A percentile compares a stretch with the other conserved stretches of the same genome.
phyloP scores from a whole-genome alignment of 345 rosid species.

The Camelina laxa region DNA sequence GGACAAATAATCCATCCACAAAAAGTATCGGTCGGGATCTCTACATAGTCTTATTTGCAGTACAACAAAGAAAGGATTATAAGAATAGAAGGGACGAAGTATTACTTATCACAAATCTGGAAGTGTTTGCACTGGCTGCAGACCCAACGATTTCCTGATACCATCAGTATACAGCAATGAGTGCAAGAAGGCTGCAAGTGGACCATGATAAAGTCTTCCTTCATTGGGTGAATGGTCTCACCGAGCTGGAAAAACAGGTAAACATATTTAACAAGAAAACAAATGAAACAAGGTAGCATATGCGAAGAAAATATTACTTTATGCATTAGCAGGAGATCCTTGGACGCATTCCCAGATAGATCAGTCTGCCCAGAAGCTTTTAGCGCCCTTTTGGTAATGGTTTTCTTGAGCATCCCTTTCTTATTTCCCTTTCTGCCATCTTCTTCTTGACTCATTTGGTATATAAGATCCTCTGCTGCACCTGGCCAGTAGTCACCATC shows the following conservation, averaged over 20 bases:
- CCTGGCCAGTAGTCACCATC: constrained; percentile 99
- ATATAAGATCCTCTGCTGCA: constrained; percentile 96
- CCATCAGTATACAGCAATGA: constrained; percentile 93
- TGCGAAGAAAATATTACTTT: constrained; percentile 58
- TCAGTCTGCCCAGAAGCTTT: constrained; percentile 99
- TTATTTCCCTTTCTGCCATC: constrained; percentile 94
- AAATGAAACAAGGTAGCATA: neutral
- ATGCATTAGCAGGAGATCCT: constrained; percentile 96
- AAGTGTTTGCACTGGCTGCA: constrained; percentile 95
- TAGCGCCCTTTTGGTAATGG: constrained; percentile 91
- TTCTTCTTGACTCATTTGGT: constrained; percentile 94
- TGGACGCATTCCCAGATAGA: constrained; percentile 92
- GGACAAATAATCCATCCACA: constrained; percentile 3
- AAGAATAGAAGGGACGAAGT: constrained; percentile 29
- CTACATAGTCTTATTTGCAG: neutral
- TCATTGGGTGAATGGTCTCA: constrained; percentile 98
- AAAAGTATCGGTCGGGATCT: neutral
- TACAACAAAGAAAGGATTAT: neutral
- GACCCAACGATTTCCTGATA: constrained; percentile 88
- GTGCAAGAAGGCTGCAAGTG: constrained; percentile 94
- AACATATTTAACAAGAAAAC: constrained; percentile 1
- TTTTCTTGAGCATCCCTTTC: constrained; percentile 86
- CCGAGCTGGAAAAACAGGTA: constrained; percentile 74
- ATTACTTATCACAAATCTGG: constrained; percentile 95
- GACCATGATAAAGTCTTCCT: constrained; percentile 99